Base-by-base conservation (phyloP, 2,329 filamentous ascomycete species). In the Fusarium algeriense region DNA sequence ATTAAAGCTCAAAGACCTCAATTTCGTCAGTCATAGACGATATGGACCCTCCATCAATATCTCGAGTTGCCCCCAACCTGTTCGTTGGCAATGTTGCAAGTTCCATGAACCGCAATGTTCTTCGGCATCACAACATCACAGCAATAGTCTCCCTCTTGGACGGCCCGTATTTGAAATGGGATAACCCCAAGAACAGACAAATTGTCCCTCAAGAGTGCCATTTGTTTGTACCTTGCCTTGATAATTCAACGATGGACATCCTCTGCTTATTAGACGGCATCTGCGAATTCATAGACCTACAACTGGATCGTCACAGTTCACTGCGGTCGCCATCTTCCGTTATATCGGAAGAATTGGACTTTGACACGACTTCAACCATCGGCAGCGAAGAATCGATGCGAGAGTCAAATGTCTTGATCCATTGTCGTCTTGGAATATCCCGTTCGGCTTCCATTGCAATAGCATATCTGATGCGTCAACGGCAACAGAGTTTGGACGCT, bases 341-440 rank as follows among this genome's bases (percentile, higher is more conserved):
- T 3, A n/a, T 34, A 14, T 55, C 45, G 44, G 54, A 56, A 12
- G 63, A 64, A n/a, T 53, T 45, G 19, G 44, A 58, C 28, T 35
- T 49, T 14, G 55, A 49, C 23, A 67, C 64, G 8, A 17, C 45
- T 15, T 50, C 70, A 20, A 54, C 52, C 14, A 68, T 59, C 2
- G 62, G 53, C 14, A 60, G 43, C 32, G 67, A 69, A 26, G 44
- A 48, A 17, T 45, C 43, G n/a, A 23, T 34, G 26, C 54, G 43
- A 49, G 59, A 55, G 20, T 44, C 58, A 34, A 72, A 70, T 40
- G 76, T 80, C n/a, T 66, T 80, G 5, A 72, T 80, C 13, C 78
- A 79, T 55, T 81, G 79, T 62, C 81, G 83, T 40, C 57, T 67
- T 34, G 79, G 79, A 9, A 65, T 78, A 34, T 81, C 79, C 20